Evolutionary conservation across 2,329 filamentous ascomycete genomes (phyloP).

Genomic region (Aureobasidium leucospermi): DNA sequence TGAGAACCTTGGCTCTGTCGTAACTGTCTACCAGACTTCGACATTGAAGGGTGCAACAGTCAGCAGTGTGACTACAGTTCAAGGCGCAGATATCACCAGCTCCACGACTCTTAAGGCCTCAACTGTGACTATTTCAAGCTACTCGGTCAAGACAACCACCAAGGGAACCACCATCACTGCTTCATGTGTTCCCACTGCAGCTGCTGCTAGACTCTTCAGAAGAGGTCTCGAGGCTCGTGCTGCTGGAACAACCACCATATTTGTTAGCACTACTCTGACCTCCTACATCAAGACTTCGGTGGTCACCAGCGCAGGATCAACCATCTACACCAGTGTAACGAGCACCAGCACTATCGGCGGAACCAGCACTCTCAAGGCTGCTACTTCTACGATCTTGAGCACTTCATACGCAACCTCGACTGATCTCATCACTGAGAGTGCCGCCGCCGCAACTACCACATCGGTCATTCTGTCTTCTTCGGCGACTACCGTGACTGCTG

Average conservation of each 20-base stretch:
- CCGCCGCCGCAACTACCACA: slow-evolving; percentile 18
- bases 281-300: slow-evolving; percentile 21
- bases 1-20: slow-evolving; percentile 18
- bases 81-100: slow-evolving; percentile 21
- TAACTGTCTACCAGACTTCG: slow-evolving; percentile 21
- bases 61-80: slow-evolving; percentile 21
- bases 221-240: slow-evolving; percentile 18
- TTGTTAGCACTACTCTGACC: slow-evolving; percentile 22
- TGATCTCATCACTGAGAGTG: slow-evolving; percentile 4
- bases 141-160: slow-evolving; percentile 23
- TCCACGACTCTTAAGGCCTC: slow-evolving; percentile 20
- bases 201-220: slow-evolving; percentile 16
- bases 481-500: not conserved
- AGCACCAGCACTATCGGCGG: slow-evolving; percentile 21
- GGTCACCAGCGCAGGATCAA: slow-evolving; percentile 16
- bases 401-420: slow-evolving; percentile 17
- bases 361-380: slow-evolving; percentile 21
- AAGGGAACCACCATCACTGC: slow-evolving; percentile 25
- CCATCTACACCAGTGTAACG: slow-evolving; percentile 20
- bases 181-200: slow-evolving; percentile 24
- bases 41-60: slow-evolving; percentile 25
- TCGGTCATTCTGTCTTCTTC: slow-evolving; percentile 16
- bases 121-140: slow-evolving; percentile 20
- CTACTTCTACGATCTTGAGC: slow-evolving; percentile 20
- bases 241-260: slow-evolving; percentile 22